Evolutionary conservation across 2,329 filamentous ascomycete genomes (phyloP).

Genomic region (Penicillium concentricum): DNA sequence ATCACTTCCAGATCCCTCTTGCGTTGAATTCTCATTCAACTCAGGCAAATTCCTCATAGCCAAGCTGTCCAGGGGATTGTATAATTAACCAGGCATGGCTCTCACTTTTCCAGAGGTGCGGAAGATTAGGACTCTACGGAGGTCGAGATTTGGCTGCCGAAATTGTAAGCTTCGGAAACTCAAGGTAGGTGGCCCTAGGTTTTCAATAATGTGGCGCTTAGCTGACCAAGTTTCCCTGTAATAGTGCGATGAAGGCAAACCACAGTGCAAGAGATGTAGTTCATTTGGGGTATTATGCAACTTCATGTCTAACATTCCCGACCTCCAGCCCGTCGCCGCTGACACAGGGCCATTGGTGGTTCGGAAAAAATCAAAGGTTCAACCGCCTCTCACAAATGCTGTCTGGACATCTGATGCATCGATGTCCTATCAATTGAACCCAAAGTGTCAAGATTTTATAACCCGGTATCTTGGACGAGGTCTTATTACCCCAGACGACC

Average conservation of each 20-base stretch:
- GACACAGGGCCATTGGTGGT: constrained; percentile 20
- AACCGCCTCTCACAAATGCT: constrained; percentile 26
- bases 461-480: neutral
- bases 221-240: too few species aligned
- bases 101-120: neutral
- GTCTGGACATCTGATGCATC: constrained; percentile 32
- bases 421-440: neutral
- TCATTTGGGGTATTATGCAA: constrained; percentile 50
- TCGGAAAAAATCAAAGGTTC: constrained; percentile 19
- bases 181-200: neutral
- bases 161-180: neutral
- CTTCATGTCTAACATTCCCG: constrained; percentile 36
- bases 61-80: too few species aligned
- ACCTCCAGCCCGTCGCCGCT: constrained; percentile 39
- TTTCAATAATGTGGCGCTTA: neutral
- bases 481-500: neutral
- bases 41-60: neutral
- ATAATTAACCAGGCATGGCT: neutral
- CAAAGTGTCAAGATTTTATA: neutral
- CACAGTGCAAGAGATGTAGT: constrained; percentile 45
- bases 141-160: neutral
- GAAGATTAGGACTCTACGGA: neutral
- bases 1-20: neutral
- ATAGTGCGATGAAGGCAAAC: constrained; percentile 52
- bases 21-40: neutral